These are phyloP conservation scores for Fusarium continuum DNA, from an alignment of 2,329 filamentous ascomycete genomes.

Conservation along the genomic window DNA sequence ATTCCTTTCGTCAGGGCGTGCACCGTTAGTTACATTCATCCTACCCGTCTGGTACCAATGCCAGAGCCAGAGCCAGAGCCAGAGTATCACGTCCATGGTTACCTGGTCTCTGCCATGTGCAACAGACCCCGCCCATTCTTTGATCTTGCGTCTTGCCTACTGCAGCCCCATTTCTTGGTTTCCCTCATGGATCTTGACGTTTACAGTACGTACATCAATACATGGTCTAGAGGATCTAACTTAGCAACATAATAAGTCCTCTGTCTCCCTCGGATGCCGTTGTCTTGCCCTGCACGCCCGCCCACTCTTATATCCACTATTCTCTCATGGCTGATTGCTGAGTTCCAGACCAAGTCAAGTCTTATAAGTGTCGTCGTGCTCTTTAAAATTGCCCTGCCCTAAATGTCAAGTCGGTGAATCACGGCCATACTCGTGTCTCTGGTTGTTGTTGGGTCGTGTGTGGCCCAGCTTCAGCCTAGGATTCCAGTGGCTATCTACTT, in stretches of 20 bases:
- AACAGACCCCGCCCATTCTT: slow-evolving; percentile 33
- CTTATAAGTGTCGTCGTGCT: slow-evolving; percentile 31
- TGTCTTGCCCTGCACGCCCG: slow-evolving; percentile 28
- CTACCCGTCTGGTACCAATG: background rate
- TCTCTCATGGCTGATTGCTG: slow-evolving; percentile 19
- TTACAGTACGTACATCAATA: slow-evolving; percentile 9
- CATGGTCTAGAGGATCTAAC: slow-evolving; percentile 12
- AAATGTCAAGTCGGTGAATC: slow-evolving; percentile 14
- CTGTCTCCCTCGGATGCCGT: slow-evolving; percentile 30
- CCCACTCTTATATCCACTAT: slow-evolving; percentile 30
- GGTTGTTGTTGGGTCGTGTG: slow-evolving; percentile 11
- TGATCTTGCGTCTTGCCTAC: slow-evolving; percentile 19
- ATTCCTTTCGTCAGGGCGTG: slow-evolving; percentile 39
- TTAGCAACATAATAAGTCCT: slow-evolving; percentile 25
- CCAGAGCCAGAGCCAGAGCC: background rate
- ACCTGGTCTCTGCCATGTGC: slow-evolving; percentile 37
- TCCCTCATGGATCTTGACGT: slow-evolving; percentile 15
- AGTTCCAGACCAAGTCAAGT: slow-evolving; percentile 31
- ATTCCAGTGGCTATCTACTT: slow-evolving; percentile 41
- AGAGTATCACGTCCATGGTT: slow-evolving; percentile 31
- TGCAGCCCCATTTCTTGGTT: slow-evolving; percentile 28
- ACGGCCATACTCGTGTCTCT: slow-evolving; percentile 24
- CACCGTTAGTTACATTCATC: slow-evolving; percentile 37
- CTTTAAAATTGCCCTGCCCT: slow-evolving; percentile 6
- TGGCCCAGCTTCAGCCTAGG: slow-evolving; percentile 5